Evolutionary conservation across 768 basidiomycete genomes (phyloP).

Genomic region (Lactifluus echinatus): DNA sequence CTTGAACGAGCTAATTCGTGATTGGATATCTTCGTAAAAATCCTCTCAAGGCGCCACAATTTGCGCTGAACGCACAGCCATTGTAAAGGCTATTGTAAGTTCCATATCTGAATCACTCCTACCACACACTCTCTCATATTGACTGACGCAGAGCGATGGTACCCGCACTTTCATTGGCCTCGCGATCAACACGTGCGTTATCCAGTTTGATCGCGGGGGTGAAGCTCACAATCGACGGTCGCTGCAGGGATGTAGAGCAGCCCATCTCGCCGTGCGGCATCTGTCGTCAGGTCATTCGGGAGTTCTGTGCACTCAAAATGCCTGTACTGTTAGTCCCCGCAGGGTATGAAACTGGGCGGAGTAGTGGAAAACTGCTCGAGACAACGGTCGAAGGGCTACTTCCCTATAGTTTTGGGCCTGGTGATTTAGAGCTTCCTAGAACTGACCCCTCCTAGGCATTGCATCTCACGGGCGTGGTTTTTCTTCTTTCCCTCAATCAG

Average conservation of each 20-base stretch:
- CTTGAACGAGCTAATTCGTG: neutral
- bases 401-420: slow-evolving; percentile 20
- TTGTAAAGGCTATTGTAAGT: slow-evolving; percentile 89
- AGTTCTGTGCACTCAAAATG: slow-evolving; percentile 71
- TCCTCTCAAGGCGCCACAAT: slow-evolving; percentile 64
- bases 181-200: slow-evolving; percentile 67
- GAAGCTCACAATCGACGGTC: neutral
- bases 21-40: neutral
- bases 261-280: slow-evolving; percentile 85
- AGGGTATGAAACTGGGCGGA: slow-evolving; percentile 34
- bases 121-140: neutral
- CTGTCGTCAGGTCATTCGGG: slow-evolving; percentile 85
- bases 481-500: too few relatives aligned
- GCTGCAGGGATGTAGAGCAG: slow-evolving; percentile 52
- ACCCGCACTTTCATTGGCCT: slow-evolving; percentile 59
- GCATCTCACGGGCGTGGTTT: too few relatives aligned
- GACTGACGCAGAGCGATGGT: slow-evolving; percentile 61
- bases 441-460: too few relatives aligned
- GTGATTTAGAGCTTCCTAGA: slow-evolving; percentile 14
- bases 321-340: slow-evolving; percentile 65
- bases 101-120: neutral
- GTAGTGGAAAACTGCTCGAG: slow-evolving; percentile 4
- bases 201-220: neutral
- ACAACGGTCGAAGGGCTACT: slow-evolving; percentile 15
- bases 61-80: slow-evolving; percentile 90